Evolutionary conservation across 2,329 filamentous ascomycete species (phyloP).

Genomic region (Beauveria sp.): DNA sequence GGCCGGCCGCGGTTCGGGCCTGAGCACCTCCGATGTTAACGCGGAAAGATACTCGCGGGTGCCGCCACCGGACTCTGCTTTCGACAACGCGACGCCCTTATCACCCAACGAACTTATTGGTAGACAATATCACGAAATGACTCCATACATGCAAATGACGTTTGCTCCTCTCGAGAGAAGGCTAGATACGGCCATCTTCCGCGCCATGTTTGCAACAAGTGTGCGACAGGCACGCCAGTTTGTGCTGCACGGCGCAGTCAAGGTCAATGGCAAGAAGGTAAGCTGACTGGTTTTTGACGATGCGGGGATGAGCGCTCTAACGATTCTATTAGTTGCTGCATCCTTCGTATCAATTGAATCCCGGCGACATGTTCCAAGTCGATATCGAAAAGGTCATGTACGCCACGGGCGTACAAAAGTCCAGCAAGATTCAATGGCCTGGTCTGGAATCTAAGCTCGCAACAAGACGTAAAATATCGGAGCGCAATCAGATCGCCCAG

Average conservation of each 20-base stretch:
- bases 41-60: constrained; percentile 28
- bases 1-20: constrained; percentile 73
- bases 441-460: constrained; percentile 21
- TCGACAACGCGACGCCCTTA: constrained; percentile 20
- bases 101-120: constrained; percentile 27
- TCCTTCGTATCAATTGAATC: constrained; percentile 89
- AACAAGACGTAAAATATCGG: constrained; percentile 20
- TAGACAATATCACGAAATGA: constrained; percentile 38
- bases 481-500: constrained; percentile 9
- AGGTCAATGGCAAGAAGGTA: constrained; percentile 94
- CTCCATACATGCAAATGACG: constrained; percentile 93
- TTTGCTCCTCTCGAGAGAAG: constrained; percentile 87
- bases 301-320: not conserved
- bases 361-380: constrained; percentile 97
- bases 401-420: constrained; percentile 72
- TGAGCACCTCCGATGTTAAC: constrained; percentile 26
- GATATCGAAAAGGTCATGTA: constrained; percentile 81
- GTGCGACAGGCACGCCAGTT: constrained; percentile 89
- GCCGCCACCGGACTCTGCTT: constrained; percentile 14
- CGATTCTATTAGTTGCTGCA: constrained; percentile 64
- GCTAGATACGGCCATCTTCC: constrained; percentile 89
- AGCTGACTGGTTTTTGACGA: no score
- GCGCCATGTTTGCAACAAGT: constrained; percentile 89
- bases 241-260: constrained; percentile 85
- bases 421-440: constrained; percentile 20